Base-by-base conservation (phyloP, 2,329 filamentous ascomycete genomes). In the Colletotrichum sp. region DNA sequence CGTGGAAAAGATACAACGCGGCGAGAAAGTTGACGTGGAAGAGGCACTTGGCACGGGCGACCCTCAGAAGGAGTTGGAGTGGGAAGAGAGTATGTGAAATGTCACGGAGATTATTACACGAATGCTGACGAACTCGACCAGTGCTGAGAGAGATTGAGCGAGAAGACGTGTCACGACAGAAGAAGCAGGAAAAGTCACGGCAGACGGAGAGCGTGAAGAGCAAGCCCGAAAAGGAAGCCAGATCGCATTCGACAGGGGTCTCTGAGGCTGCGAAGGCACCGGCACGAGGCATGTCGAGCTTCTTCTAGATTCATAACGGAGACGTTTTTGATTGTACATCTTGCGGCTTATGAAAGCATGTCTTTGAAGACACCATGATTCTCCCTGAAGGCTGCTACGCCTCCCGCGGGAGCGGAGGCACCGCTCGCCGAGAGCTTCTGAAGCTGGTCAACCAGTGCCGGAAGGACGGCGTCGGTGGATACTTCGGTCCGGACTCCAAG, bases 11-110 rank as follows among this genome's bases (percentile, higher is more conserved):
- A 88, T 96, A 36, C 91, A 94, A 78, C 89, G 86, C 58, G 94
- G 94, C 16, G 93, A 96, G 82, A 89, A 94, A 18, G 94, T 98
- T 24, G 95, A 98, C 83, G 96, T 98, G 4, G 95, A 97, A 82
- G 92, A 92, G 81, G 86, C 92, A 52, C 84, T 99, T 65, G 96
- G 97, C 5, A 94, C 95, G 0, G 96, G 95, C 1, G 92, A 97
- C 80, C 86, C 90, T 58, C 89, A 90, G 78, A 91, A 91, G 81
- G 97, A 99, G 85, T 87, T 89, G 77, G 95, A 96, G 80, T 99
- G 97, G 97, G 94, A 96, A 84, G 93, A 97, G 82, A 92, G 95
- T 94, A 86, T 81, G 89, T 84, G 59, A 12, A 21, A 18, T 21
- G 16, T 21, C 28, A 21, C 30, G 18, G 18, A 9, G 14, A 21